Evolutionary conservation across 768 basidiomycete species (phyloP), one percentile per base, ranked within the genome.

Genomic region (Termitomyces heimii): DNA sequence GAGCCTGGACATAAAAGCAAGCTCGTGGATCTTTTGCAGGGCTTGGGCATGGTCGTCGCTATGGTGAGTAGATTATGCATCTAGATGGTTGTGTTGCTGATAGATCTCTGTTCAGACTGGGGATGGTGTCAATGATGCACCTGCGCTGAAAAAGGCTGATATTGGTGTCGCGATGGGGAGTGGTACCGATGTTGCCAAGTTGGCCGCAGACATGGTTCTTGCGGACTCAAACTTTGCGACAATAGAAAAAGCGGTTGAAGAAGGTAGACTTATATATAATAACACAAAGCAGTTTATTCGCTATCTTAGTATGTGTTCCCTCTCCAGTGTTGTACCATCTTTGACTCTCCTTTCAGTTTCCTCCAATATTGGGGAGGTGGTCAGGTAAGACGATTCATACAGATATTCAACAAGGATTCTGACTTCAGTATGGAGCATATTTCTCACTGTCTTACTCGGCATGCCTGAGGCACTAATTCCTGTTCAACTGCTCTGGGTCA

Each of bases 251-350:
- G 96, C 96, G 8, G 94, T 99, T 45, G 96, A 98, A 71, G 96
- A 99, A 75, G 96, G 96, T 64, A 79, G 96, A 72, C 80, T 96
- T 57, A 99, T 98, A 67, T 98, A 98, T 74, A 98, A 98, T 75
- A 99, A 99, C 75, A 98, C 95, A 45, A 99, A 99, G 75, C 96
- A 98, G 70, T 99, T 99, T 73, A 98, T 99, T 72, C 89, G 96
- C 66, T 99, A 98, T 76, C 87, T 99, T 68, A 98, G 89, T 92
- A 65, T 40, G 88, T 80, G 13, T 32, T 55, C 55, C 37, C 48
- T 58, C 20, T 39, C 35, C 35, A 56, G 43, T 45, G 22, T 35
- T 49, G 40, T 12, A 9, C 47, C 24, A 5, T 57, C 29, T 56
- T 46, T 67, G 28, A 54, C 32, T 10, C 8, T 18, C 18, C 35